Conservation (phyloP, 2,329 filamentous ascomycete species). For the Balansia obtecta region DNA sequence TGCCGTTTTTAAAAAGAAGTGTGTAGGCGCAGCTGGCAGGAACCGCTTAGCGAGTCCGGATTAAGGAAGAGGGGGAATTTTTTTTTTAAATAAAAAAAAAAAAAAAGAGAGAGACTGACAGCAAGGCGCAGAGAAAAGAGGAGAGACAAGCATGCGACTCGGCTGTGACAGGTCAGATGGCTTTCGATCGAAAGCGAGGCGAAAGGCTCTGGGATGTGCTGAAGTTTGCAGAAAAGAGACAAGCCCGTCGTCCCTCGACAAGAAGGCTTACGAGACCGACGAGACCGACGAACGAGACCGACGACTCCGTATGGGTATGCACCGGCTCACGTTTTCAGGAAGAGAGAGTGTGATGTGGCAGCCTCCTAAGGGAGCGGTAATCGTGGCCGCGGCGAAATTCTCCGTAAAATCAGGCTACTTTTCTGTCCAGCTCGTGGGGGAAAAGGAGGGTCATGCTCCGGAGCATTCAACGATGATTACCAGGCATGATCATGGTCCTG, state of each 20-base stretch:
- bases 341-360: not conserved
- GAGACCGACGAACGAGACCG: not conserved
- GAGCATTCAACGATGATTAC: not conserved
- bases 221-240: not conserved
- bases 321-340: not conserved
- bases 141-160: not conserved
- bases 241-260: constrained; percentile 1
- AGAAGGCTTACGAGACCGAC: not conserved
- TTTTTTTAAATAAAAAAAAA: too few species aligned
- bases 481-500: not conserved
- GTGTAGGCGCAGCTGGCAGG: not conserved
- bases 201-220: not conserved
- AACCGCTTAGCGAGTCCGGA: not conserved
- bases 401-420: not conserved
- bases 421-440: not conserved
- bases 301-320: not conserved
- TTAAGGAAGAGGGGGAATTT: too few species aligned
- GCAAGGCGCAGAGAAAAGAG: not conserved
- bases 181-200: not conserved
- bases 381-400: not conserved
- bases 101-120: not conserved
- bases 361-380: not conserved
- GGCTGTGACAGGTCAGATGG: constrained; percentile 2
- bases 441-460: not conserved
- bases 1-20: not conserved